Conservation (phyloP, 108 stramenopile species). For the Skeletonema grethae region DNA sequence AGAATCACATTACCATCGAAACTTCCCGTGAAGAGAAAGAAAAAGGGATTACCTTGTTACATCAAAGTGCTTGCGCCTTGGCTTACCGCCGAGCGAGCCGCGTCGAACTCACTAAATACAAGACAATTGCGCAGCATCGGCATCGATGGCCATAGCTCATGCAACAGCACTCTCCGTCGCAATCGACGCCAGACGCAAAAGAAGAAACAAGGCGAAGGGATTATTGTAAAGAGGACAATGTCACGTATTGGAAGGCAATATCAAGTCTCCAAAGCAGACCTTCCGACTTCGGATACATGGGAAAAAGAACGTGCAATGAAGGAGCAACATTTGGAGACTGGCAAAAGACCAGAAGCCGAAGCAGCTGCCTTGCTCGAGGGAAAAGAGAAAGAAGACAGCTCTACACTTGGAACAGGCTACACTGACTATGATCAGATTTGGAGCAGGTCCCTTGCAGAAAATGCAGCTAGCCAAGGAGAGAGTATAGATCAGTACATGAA, state of each 20-base stretch:
- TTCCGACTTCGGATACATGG: conserved; percentile 39
- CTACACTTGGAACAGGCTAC: neutral
- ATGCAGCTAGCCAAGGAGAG: conserved; percentile 42
- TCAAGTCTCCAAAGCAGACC: conserved; percentile 27
- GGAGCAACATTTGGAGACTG: neutral
- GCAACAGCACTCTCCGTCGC: conserved; percentile 19
- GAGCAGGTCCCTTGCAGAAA: conserved; percentile 51
- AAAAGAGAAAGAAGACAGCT: neutral
- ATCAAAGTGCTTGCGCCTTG: conserved; percentile 42
- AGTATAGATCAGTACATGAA: conserved; percentile 55
- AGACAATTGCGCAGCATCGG: conserved; percentile 38
- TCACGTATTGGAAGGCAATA: conserved; percentile 37
- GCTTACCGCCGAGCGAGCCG: conserved; percentile 31
- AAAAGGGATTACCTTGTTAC: neutral
- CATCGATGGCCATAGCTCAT: conserved; percentile 15
- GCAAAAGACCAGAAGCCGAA: neutral
- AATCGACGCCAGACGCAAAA: conserved; percentile 14
- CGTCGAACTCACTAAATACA: conserved; percentile 14
- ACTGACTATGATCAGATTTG: conserved; percentile 51
- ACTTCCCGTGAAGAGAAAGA: neutral
- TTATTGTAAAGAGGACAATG: conserved; percentile 4
- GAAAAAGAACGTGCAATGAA: conserved; percentile 5
- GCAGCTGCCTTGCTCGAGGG: neutral
- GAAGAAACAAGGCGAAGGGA: conserved; percentile 38
- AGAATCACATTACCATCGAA: neutral